Conservation (phyloP, 1,284 basidiomycete species). For the Xanthoconium separans region DNA sequence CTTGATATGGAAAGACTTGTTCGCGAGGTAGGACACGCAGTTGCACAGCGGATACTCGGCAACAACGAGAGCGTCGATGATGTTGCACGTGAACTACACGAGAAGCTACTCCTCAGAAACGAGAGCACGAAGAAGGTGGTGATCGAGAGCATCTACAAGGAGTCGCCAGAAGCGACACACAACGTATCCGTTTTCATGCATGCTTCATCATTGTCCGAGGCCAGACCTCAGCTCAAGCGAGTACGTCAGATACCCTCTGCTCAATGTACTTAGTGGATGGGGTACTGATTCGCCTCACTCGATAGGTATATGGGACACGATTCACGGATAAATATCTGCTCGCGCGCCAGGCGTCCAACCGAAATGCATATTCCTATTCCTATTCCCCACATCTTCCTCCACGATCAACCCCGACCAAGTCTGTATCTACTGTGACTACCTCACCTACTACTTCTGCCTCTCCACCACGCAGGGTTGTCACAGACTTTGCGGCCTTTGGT, state of each 20-base stretch:
- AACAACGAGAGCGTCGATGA: conserved; percentile 95
- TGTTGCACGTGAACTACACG: conserved; percentile 91
- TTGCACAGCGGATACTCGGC: conserved; percentile 87
- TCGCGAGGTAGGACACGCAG: conserved; percentile 89
- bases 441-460: conserved; percentile 42
- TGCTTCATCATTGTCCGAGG: conserved; percentile 72
- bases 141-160: conserved; percentile 95
- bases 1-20: conserved; percentile 98
- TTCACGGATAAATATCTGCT: conserved; percentile 94
- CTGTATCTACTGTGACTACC: conserved; percentile 37
- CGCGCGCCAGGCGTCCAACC: conserved; percentile 59
- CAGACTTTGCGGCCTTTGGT: conserved; percentile 89
- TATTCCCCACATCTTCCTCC: conserved; percentile 49
- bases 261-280: not conserved
- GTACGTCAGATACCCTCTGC: conserved; percentile 43
- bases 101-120: conserved; percentile 87
- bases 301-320: conserved; percentile 83
- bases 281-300: not conserved
- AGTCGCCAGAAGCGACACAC: conserved; percentile 83
- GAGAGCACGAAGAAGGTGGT: conserved; percentile 97
- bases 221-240: conserved; percentile 77
- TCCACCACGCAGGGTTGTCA: conserved; percentile 82
- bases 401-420: conserved; percentile 40
- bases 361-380: conserved; percentile 43
- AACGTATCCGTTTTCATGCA: conserved; percentile 89